These are phyloP conservation scores for Suillus subluteus DNA, from an alignment of 768 basidiomycete species.

Conservation along the genomic window DNA sequence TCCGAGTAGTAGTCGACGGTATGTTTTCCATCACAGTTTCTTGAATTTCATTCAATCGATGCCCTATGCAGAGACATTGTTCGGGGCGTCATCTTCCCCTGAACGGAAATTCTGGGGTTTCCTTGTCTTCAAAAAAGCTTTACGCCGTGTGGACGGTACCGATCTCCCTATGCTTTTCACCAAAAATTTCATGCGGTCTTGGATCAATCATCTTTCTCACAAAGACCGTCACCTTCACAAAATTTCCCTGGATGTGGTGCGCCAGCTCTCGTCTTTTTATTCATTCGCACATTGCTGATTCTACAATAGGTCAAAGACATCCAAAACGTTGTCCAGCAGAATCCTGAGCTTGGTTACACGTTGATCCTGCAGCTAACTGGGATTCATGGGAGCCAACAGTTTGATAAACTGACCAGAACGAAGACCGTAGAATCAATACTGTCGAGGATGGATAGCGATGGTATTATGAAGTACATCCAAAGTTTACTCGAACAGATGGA, in stretches of 20 bases:
- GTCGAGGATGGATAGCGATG: slow-evolving; percentile 68
- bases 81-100: slow-evolving; percentile 79
- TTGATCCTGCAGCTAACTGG: slow-evolving; percentile 86
- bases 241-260: slow-evolving; percentile 80
- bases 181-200: slow-evolving; percentile 92
- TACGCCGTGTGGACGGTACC: slow-evolving; percentile 63
- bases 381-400: slow-evolving; percentile 80
- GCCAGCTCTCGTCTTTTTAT: slow-evolving; percentile 24
- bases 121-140: slow-evolving; percentile 80
- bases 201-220: slow-evolving; percentile 94
- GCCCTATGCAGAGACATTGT: slow-evolving; percentile 71
- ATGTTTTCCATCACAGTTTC: slow-evolving; percentile 24
- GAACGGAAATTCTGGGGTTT: slow-evolving; percentile 98
- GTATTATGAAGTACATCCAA: slow-evolving; percentile 76
- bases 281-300: slow-evolving; percentile 6
- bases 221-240: slow-evolving; percentile 89
- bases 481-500: slow-evolving; percentile 71
- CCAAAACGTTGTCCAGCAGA: slow-evolving; percentile 70
- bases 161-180: slow-evolving; percentile 89
- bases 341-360: slow-evolving; percentile 82
- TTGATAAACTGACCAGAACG: slow-evolving; percentile 90
- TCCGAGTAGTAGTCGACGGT: slow-evolving; percentile 91
- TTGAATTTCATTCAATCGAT: not conserved
- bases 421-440: slow-evolving; percentile 90
- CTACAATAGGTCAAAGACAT: slow-evolving; percentile 67